A percentile compares a stretch with the other conserved stretches of the same genome.
phyloP scores from a whole-genome alignment of 768 basidiomycete species.

The Amanita inopinata region DNA sequence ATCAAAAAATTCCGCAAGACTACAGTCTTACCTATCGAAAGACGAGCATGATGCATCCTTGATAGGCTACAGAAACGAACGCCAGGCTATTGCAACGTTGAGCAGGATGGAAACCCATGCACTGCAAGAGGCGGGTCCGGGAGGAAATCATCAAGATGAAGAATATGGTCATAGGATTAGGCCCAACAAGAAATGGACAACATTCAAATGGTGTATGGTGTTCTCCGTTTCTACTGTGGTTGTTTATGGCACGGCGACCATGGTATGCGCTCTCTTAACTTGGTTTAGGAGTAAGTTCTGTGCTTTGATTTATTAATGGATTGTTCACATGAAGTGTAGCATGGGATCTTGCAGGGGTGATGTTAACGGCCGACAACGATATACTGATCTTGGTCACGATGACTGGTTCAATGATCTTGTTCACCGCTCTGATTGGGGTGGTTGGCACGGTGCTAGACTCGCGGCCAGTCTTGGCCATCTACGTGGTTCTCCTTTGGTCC shows the following conservation, averaged over 20 bases:
- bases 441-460: constrained; percentile 57
- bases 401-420: constrained; percentile 43
- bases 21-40: too few species aligned
- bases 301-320: not conserved
- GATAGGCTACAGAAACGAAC: too few species aligned
- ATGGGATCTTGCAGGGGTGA: constrained; percentile 53
- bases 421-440: constrained; percentile 51
- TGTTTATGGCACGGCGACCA: constrained; percentile 38
- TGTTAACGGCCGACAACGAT: constrained; percentile 50
- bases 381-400: constrained; percentile 47
- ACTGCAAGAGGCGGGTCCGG: too few species aligned
- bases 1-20: too few species aligned
- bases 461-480: constrained; percentile 56
- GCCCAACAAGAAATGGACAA: constrained; percentile 49
- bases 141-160: too few species aligned
- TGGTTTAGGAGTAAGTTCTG: constrained; percentile 44
- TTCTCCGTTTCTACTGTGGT: constrained; percentile 47
- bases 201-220: constrained; percentile 53
- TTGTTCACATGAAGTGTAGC: constrained; percentile 24
- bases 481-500: constrained; percentile 62
- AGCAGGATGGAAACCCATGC: too few species aligned
- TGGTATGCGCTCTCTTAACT: constrained; percentile 44
- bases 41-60: too few species aligned
- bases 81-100: too few species aligned
- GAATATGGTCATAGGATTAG: too few species aligned